These are phyloP conservation scores for Trichoderma koningiopsis DNA, from an alignment of 2,329 filamentous ascomycete genomes.

Conservation along the genomic window DNA sequence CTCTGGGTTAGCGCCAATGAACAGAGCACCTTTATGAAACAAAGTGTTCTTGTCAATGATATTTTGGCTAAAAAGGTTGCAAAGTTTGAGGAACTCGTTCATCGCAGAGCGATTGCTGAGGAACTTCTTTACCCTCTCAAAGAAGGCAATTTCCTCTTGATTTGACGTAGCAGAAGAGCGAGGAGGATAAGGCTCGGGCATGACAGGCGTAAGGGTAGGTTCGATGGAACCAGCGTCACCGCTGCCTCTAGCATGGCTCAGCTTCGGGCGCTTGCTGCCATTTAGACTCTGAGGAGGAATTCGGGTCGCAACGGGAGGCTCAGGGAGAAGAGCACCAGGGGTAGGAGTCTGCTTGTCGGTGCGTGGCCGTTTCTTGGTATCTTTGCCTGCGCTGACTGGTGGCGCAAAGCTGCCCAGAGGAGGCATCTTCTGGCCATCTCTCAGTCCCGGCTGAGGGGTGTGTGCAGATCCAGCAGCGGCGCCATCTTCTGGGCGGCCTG, in stretches of 20 bases:
- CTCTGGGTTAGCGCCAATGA: slow-evolving; percentile 86
- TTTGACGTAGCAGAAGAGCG: slow-evolving; percentile 72
- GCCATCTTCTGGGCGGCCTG: slow-evolving; percentile 59
- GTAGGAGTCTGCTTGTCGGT: slow-evolving; percentile 57
- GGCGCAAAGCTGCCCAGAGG: slow-evolving; percentile 94
- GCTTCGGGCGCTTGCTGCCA: slow-evolving; percentile 68
- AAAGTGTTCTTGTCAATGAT: slow-evolving; percentile 85
- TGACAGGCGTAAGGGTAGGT: slow-evolving; percentile 82
- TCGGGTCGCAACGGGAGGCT: slow-evolving; percentile 45
- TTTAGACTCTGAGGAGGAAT: slow-evolving; percentile 39
- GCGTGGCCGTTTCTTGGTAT: slow-evolving; percentile 83
- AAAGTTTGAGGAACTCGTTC: slow-evolving; percentile 95
- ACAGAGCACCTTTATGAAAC: slow-evolving; percentile 78
- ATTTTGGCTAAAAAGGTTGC: slow-evolving; percentile 92
- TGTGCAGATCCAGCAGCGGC: slow-evolving; percentile 49
- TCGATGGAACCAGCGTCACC: slow-evolving; percentile 68
- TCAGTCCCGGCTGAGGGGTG: slow-evolving; percentile 56
- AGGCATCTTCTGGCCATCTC: slow-evolving; percentile 77
- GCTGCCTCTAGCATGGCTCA: slow-evolving; percentile 66
- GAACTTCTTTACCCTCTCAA: slow-evolving; percentile 95
- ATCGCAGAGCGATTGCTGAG: slow-evolving; percentile 90
- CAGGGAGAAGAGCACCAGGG: slow-evolving; percentile 47
- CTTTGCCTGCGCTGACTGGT: slow-evolving; percentile 77
- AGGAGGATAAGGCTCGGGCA: slow-evolving; percentile 84
- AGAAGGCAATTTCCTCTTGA: slow-evolving; percentile 87